Evolutionary conservation across 768 basidiomycete genomes (phyloP).

Genomic region (Mycena belliarum): DNA sequence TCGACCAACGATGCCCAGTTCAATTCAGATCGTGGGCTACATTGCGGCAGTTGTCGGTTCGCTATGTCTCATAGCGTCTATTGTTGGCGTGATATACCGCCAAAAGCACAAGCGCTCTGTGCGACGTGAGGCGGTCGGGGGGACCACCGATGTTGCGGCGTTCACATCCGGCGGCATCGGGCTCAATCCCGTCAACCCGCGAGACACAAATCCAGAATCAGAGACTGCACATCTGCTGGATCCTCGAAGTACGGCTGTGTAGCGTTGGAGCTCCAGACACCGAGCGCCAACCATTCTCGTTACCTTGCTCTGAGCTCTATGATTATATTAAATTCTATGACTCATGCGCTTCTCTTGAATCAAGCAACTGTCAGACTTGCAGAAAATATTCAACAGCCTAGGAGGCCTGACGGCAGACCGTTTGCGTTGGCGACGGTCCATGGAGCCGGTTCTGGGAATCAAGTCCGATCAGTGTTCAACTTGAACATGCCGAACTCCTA

Average conservation of each 20-base stretch:
- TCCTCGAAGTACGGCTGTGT: background rate
- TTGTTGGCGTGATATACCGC: slow-evolving; percentile 14
- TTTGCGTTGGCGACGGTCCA: too few relatives aligned
- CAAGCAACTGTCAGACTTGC: too few relatives aligned
- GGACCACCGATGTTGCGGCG: slow-evolving; percentile 8
- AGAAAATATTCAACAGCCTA: too few relatives aligned
- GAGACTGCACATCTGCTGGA: slow-evolving; percentile 6
- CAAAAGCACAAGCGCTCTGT: background rate
- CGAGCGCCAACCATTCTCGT: too few relatives aligned
- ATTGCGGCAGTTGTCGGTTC: slow-evolving; percentile 4
- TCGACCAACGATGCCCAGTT: background rate
- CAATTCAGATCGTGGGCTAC: background rate
- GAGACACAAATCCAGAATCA: background rate
- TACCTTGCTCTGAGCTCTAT: too few relatives aligned
- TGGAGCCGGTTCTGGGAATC: too few relatives aligned
- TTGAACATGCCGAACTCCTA: too few relatives aligned
- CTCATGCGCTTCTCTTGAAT: too few relatives aligned
- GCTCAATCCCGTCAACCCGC: background rate
- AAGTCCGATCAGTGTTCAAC: too few relatives aligned
- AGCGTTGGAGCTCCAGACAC: too few relatives aligned
- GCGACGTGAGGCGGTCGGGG: background rate
- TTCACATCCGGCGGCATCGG: slow-evolving; percentile 5
- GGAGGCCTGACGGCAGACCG: too few relatives aligned
- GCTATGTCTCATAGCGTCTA: background rate
- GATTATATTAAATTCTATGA: too few relatives aligned